These are phyloP conservation scores for Cryphonectria radicalis DNA, from an alignment of 2,329 filamentous ascomycete genomes.

Conservation along the genomic window DNA sequence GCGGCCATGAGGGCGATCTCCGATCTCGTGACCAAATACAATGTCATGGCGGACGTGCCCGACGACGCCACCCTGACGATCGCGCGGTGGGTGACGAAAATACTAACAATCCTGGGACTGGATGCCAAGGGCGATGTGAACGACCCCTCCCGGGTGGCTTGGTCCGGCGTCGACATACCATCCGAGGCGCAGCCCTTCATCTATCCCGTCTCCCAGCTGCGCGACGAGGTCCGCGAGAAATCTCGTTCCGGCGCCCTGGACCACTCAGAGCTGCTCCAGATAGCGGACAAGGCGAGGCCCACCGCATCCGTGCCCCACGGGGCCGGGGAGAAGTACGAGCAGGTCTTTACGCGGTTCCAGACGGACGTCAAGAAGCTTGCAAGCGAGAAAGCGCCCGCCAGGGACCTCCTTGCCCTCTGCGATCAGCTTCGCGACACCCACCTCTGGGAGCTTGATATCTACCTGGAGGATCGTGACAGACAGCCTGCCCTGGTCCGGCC, in stretches of 20 bases:
- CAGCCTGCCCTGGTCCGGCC: constrained; percentile 67
- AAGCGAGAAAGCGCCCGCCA: constrained; percentile 51
- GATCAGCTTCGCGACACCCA: constrained; percentile 67
- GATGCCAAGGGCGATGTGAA: constrained; percentile 47
- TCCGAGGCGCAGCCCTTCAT: constrained; percentile 62
- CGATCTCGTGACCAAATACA: constrained; percentile 68
- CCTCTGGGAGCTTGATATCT: constrained; percentile 69
- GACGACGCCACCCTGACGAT: constrained; percentile 38
- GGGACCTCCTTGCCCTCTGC: constrained; percentile 66
- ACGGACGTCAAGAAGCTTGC: constrained; percentile 48
- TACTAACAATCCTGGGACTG: constrained; percentile 70
- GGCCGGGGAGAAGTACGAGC: constrained; percentile 34
- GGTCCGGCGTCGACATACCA: constrained; percentile 68
- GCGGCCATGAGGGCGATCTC: constrained; percentile 65
- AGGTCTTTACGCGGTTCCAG: constrained; percentile 42
- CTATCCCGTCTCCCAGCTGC: constrained; percentile 54
- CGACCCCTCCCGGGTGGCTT: constrained; percentile 56
- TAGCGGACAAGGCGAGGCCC: constrained; percentile 31
- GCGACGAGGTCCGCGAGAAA: constrained; percentile 40
- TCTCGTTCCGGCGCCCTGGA: constrained; percentile 46
- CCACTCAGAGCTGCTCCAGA: constrained; percentile 31
- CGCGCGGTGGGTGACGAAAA: constrained; percentile 66
- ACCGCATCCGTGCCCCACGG: constrained; percentile 23
- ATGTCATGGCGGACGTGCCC: constrained; percentile 42
- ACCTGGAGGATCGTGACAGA: constrained; percentile 68